Base-by-base conservation (phyloP, 2,329 filamentous ascomycete genomes). In the Proliferodiscus dingleyae region DNA sequence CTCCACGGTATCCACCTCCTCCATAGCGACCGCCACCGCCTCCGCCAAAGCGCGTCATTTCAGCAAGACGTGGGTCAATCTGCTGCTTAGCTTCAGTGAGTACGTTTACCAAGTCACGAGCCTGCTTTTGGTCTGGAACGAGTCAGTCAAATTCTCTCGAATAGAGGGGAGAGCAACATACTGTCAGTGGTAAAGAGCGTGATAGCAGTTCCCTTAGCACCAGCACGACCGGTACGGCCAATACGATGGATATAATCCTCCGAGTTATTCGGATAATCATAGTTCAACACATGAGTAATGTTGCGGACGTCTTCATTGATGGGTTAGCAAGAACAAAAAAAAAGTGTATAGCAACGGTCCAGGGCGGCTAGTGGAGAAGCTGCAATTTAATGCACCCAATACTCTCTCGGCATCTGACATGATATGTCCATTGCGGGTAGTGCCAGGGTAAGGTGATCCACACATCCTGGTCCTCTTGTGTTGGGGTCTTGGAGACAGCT, bases 241-340 rank as follows among this genome's bases (percentile, higher is more conserved):
- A 91, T 93, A 69, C 93, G 87, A 68, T 96, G 93, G 60, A 97
- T 95, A 65, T 97, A 97, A 66, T 97, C 91, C 75, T 98, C 93
- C 64, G 93, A 82, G 72, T 97, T 97, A 78, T 97, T 97, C 70
- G 91, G 91, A 73, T 97, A 97, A 71, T 97, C 93, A 87, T 97
- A 96, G 83, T 97, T 97, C 75, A 98, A 81, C 73, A 98, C 93
- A 76, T 98, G 93, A 73, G 93, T 97, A 77, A 98, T 98, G 80
- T 98, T 95, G 75, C 90, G 91, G 77, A 98, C 93, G 86, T 98
- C 93, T 97, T 96, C 67, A 75, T 69, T 74, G 68, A 78, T 70
- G 80, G 78, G 87, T 95, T 94, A 95, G 89, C 81, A 81, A 71
- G 74, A 78, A 75, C 71, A 73, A 74, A 75, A 69, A n/a, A n/a